A percentile compares a stretch with the other conserved stretches of the same genome.
Conservation (phyloP, 2,329 filamentous ascomycete species). For the Penicillium occitanis region DNA sequence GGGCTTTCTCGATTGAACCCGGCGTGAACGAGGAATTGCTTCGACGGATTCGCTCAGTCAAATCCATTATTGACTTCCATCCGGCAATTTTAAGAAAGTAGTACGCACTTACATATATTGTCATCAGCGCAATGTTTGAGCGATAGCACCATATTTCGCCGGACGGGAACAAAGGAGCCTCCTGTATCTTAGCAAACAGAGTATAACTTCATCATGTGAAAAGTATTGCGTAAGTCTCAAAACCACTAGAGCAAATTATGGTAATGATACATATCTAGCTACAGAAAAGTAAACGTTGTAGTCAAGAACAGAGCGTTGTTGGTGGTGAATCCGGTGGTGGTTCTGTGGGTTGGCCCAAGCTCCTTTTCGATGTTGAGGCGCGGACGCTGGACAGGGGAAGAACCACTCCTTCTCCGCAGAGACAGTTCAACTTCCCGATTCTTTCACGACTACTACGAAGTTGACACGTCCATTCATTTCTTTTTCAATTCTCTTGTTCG, state of each 20-base stretch:
- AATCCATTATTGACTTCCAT: background rate
- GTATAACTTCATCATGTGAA: background rate
- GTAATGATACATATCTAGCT: background rate
- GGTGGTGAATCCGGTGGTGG: background rate
- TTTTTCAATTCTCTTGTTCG: conserved; percentile 5
- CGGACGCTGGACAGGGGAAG: conserved; percentile 18
- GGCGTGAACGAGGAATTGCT: background rate
- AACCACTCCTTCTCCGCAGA: conserved; percentile 19
- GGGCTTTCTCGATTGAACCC: conserved; percentile 52
- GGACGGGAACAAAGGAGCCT: background rate
- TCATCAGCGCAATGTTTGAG: background rate
- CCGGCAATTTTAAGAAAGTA: background rate
- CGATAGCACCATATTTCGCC: background rate
- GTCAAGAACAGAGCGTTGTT: background rate
- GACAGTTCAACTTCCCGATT: conserved; percentile 3
- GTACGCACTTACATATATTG: background rate
- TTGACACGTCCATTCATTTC: background rate
- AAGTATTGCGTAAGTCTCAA: background rate
- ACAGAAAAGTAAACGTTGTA: background rate
- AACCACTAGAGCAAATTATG: background rate
- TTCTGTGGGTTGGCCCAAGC: conserved; percentile 36
- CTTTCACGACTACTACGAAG: conserved; percentile 3
- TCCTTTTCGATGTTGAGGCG: conserved; percentile 31
- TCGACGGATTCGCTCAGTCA: background rate
- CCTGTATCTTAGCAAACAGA: background rate